Evolutionary conservation across 1,284 basidiomycete species (phyloP).

Genomic region (Tilletiopsis washingtonensis): DNA sequence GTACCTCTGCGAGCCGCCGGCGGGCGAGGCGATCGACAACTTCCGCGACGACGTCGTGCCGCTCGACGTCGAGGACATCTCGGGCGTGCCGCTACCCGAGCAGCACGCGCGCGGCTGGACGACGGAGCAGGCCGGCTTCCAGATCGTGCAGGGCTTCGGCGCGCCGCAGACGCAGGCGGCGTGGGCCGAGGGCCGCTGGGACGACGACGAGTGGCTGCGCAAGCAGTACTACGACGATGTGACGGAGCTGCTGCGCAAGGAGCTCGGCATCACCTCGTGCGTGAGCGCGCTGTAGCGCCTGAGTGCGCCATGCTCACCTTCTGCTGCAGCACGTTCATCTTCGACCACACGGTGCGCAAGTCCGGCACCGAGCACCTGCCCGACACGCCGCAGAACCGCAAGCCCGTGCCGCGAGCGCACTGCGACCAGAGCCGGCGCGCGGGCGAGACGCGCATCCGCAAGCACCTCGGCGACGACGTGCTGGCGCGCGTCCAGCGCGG

Average conservation of each 20-base stretch:
- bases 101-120: too few relatives aligned
- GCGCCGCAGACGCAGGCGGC: conserved; percentile 6
- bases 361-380: conserved; percentile 18
- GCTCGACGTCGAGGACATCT: too few relatives aligned
- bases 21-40: too few relatives aligned
- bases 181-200: conserved; percentile 25
- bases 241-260: conserved; percentile 13
- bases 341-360: conserved; percentile 35
- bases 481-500: conserved; percentile 22
- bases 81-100: too few relatives aligned
- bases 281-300: too few relatives aligned
- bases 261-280: too few relatives aligned
- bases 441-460: conserved; percentile 25
- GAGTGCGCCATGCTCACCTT: too few relatives aligned
- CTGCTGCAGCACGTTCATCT: conserved; percentile 26
- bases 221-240: conserved; percentile 26
- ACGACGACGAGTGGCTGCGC: conserved; percentile 21
- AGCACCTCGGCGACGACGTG: conserved; percentile 28
- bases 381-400: conserved; percentile 20
- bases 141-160: conserved; percentile 29
- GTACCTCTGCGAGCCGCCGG: too few relatives aligned
- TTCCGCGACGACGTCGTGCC: too few relatives aligned
- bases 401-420: conserved; percentile 24
- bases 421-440: conserved; percentile 29
- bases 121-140: conserved; percentile 34